Evolutionary conservation across 2,329 filamentous ascomycete species (phyloP), one percentile per base, ranked within the genome.

Genomic region (Ophiostoma sp.): DNA sequence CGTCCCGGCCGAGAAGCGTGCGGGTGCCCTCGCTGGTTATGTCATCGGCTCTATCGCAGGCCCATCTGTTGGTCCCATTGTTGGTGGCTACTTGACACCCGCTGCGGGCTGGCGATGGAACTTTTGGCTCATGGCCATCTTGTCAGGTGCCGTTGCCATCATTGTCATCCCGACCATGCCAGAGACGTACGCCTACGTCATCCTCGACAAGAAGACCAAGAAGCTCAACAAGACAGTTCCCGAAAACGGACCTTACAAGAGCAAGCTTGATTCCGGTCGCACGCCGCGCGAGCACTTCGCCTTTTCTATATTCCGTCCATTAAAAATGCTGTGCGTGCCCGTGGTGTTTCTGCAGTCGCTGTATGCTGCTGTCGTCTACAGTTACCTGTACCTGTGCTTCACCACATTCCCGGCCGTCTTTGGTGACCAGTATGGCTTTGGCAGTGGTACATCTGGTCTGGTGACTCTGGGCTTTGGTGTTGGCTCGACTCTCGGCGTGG

Each of bases 351-450:
- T 85, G 11, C 81, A 88, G 25, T 83, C 86, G 0, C 74, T 89
- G 0, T 88, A 88, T 74, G 83, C 87, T 72, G 86, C 87, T 12
- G 79, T 89, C 25, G 80, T 86, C 0, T 90, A 88, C 76, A 87
- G 87, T 0, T 85, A 87, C 59, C 78, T 89, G 0, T 90, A 89
- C 77, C 85, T 81, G 0, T 80, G 89, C n/a, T 85, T 89, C 76
- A 87, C 87, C 0, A 88, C 87, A 0, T 86, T 89, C 71, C 83
- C 85, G 0, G 78, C 83, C 2, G 86, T 89, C 0, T 89, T 86
- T 75, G 78, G 84, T 42, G 78, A 81, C 2, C 79, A 82, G 52
- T 90, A 90, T 76, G 80, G 82, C 55, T 90, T 90, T 78, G 80
- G 79, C 22, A 82, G 81, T 17, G 82, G 83, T 11, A 78, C 79